Evolutionary conservation across 2,329 filamentous ascomycete genomes (phyloP).

Genomic region (Cordyceps cateniannulata): DNA sequence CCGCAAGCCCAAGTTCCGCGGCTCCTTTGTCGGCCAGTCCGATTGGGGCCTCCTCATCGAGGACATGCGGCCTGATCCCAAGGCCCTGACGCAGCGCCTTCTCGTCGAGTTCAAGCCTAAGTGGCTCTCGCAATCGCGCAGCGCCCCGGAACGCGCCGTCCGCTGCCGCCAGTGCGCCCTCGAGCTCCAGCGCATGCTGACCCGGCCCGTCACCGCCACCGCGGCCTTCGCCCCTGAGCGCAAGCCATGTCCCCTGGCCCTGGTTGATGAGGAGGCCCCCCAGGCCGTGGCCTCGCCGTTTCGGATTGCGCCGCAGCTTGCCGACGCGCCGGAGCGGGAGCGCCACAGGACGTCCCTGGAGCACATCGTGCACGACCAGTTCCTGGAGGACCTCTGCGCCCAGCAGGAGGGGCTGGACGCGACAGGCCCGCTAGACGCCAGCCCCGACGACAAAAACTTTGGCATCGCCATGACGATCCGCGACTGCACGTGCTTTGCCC

Average conservation of each 20-base stretch:
- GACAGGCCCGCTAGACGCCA: conserved; percentile 35
- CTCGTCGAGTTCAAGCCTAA: conserved; percentile 78
- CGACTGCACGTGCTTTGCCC: conserved; percentile 70
- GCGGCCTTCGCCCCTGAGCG: conserved; percentile 26
- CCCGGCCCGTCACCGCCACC: conserved; percentile 18
- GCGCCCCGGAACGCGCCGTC: conserved; percentile 54
- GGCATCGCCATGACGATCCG: conserved; percentile 72
- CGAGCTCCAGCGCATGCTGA: conserved; percentile 30
- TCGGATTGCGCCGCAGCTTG: conserved; percentile 30
- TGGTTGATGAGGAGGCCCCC: conserved; percentile 46
- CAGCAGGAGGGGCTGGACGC: conserved; percentile 38
- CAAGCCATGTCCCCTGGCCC: conserved; percentile 58
- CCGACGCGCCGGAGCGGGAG: conserved; percentile 23
- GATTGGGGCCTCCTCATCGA: conserved; percentile 66
- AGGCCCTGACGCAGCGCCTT: conserved; percentile 19
- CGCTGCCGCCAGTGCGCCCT: conserved; percentile 71
- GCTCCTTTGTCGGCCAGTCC: conserved; percentile 44
- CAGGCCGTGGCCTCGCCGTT: conserved; percentile 37
- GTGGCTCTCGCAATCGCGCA: conserved; percentile 72
- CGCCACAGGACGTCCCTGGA: conserved; percentile 20
- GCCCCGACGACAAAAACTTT: conserved; percentile 41
- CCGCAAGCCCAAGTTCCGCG: conserved; percentile 39
- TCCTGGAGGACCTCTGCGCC: conserved; percentile 28
- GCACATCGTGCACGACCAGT: conserved; percentile 26
- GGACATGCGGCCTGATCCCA: conserved; percentile 51